phyloP scores from a whole-genome alignment of 192 early-diverging fungal species.

The Entophlyctis luteolus region DNA sequence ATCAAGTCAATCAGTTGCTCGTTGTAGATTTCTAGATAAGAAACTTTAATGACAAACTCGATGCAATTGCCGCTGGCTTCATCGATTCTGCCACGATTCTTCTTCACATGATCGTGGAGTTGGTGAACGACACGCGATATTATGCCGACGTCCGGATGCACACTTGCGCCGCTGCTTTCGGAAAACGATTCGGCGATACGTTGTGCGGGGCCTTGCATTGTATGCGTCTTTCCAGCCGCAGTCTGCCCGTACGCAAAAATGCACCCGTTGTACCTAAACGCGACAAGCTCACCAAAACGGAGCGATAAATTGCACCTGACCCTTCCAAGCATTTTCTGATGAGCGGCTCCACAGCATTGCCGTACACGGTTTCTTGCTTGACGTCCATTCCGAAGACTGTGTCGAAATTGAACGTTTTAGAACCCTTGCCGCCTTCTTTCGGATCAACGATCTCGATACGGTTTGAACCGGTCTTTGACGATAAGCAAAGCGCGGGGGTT shows the following conservation, averaged over 20 bases:
- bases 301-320: not conserved
- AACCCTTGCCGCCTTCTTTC: constrained; percentile 14
- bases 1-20: constrained; percentile 40
- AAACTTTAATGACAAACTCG: constrained; percentile 40
- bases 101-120: constrained; percentile 22
- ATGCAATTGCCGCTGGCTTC: constrained; percentile 29
- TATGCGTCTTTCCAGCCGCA: constrained; percentile 46
- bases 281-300: not conserved
- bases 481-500: not conserved
- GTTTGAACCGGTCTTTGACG: not conserved
- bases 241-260: constrained; percentile 51
- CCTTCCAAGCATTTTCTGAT: constrained; percentile 40
- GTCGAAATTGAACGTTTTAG: constrained; percentile 37
- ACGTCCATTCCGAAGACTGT: constrained; percentile 36
- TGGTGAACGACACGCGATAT: constrained; percentile 30
- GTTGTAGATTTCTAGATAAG: constrained; percentile 50
- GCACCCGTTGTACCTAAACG: constrained; percentile 36
- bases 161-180: constrained; percentile 24
- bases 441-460: constrained; percentile 9
- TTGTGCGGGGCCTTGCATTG: constrained; percentile 35
- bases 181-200: constrained; percentile 15
- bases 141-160: constrained; percentile 23
- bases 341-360: constrained; percentile 33
- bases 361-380: constrained; percentile 34
- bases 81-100: constrained; percentile 8